Percentiles rank a stretch among this genome's conserved stretches.
Conservation (phyloP, 306 rosid genomes). For the Vachellia pachyceras region DNA sequence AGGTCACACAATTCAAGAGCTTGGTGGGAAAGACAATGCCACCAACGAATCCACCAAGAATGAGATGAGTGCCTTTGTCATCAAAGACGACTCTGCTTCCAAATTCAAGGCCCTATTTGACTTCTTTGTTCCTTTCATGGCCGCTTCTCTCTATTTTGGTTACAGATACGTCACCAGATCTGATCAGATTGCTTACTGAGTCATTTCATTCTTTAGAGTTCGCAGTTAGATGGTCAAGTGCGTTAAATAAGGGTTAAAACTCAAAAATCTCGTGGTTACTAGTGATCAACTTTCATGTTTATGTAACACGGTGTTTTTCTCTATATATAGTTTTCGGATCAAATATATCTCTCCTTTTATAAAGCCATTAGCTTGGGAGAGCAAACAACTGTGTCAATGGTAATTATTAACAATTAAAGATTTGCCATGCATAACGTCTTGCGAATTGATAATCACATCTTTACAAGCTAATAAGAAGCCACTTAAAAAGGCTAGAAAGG, state of each 20-base stretch:
- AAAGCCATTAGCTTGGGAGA: background rate
- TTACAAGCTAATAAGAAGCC: background rate
- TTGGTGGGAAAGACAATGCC: constrained; percentile 36
- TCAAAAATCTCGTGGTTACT: background rate
- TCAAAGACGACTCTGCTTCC: constrained; percentile 44
- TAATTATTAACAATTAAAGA: background rate
- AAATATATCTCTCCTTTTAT: background rate
- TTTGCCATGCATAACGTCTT: background rate
- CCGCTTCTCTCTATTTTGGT: constrained; percentile 54
- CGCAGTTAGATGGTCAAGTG: background rate
- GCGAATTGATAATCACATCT: background rate
- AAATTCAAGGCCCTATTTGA: constrained; percentile 38
- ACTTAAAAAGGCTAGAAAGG: background rate
- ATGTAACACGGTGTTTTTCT: background rate
- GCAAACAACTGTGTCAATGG: background rate
- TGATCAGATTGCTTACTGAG: constrained; percentile 11
- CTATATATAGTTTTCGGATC: background rate
- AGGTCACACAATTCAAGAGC: constrained; percentile 48
- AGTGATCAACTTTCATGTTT: background rate
- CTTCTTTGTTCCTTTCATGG: constrained; percentile 50
- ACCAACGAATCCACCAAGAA: constrained; percentile 40
- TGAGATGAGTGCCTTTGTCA: constrained; percentile 66
- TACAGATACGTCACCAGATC: constrained; percentile 44
- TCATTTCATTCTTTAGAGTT: background rate
- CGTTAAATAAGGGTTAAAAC: background rate